Conservation (phyloP, 1,139 yeast species). For the Debaryomycetaceae sp. region DNA sequence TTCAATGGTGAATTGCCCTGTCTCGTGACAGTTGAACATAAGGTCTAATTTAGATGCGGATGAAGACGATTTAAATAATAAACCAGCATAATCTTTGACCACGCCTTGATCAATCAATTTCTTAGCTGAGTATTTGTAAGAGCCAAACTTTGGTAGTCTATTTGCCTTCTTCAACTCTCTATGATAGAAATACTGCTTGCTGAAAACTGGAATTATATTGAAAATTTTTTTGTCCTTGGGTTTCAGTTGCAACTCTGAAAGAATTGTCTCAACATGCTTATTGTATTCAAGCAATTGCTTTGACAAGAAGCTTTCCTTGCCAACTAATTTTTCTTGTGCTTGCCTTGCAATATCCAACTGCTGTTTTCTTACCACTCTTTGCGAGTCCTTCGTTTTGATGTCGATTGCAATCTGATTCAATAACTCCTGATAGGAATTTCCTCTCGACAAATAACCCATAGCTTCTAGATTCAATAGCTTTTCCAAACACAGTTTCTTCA, state of each 20-base stretch:
- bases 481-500: slow-evolving; percentile 75
- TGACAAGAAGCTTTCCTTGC: slow-evolving; percentile 59
- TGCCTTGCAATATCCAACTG: slow-evolving; percentile 61
- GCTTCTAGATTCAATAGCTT: slow-evolving; percentile 73
- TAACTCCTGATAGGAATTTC: slow-evolving; percentile 72
- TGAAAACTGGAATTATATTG: slow-evolving; percentile 59
- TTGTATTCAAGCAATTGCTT: slow-evolving; percentile 66
- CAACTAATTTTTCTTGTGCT: slow-evolving; percentile 57
- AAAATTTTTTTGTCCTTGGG: slow-evolving; percentile 51
- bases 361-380: slow-evolving; percentile 56
- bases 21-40: slow-evolving; percentile 72
- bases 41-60: slow-evolving; percentile 66
- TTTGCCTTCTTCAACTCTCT: slow-evolving; percentile 68
- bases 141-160: slow-evolving; percentile 72
- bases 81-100: slow-evolving; percentile 54
- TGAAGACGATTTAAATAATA: slow-evolving; percentile 35
- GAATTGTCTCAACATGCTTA: slow-evolving; percentile 62
- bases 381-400: slow-evolving; percentile 73
- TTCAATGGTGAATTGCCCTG: slow-evolving; percentile 71
- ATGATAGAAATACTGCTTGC: slow-evolving; percentile 76
- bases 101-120: slow-evolving; percentile 73
- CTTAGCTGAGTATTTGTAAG: slow-evolving; percentile 76
- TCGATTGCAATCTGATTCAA: slow-evolving; percentile 83
- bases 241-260: slow-evolving; percentile 57
- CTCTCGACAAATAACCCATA: slow-evolving; percentile 61